Percentiles rank a stretch among this genome's conserved stretches.
phyloP scores from a whole-genome alignment of 2,329 filamentous ascomycete species.

The Daldinia eschscholtzii region DNA sequence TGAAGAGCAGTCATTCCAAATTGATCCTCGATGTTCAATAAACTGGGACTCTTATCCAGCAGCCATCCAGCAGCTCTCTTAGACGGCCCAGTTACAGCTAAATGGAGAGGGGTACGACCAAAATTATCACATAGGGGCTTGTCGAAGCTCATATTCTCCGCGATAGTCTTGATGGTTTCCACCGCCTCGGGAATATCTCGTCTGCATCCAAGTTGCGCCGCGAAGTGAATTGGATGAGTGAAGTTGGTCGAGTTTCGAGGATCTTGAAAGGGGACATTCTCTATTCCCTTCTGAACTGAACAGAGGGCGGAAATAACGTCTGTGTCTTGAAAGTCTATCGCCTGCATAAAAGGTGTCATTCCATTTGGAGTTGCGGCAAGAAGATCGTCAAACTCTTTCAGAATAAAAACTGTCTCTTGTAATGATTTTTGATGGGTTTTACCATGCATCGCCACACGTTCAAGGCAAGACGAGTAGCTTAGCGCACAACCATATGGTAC shows the following conservation, averaged over 20 bases:
- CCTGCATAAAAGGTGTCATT: neutral
- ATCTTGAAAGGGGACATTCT: neutral
- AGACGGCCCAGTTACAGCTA: neutral
- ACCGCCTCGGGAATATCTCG: constrained; percentile 25
- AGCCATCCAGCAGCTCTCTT: neutral
- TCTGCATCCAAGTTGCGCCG: constrained; percentile 20
- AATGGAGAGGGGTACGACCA: neutral
- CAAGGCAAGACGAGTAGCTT: neutral
- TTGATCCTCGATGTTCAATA: neutral
- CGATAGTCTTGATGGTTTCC: constrained; percentile 13
- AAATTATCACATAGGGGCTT: neutral
- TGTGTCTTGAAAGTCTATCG: neutral
- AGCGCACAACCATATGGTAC: neutral
- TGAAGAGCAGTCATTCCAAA: neutral
- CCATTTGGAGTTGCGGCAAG: neutral
- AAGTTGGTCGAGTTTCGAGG: constrained; percentile 7
- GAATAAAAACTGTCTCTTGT: neutral
- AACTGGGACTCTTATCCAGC: neutral
- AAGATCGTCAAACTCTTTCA: neutral
- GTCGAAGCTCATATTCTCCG: neutral
- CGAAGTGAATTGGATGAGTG: constrained; percentile 24
- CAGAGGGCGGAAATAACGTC: neutral
- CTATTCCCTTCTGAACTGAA: neutral
- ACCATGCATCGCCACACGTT: neutral
- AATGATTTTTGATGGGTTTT: neutral